phyloP scores from a whole-genome alignment of 352 stramenopile species.

The Aphanomyces cochlioides region DNA sequence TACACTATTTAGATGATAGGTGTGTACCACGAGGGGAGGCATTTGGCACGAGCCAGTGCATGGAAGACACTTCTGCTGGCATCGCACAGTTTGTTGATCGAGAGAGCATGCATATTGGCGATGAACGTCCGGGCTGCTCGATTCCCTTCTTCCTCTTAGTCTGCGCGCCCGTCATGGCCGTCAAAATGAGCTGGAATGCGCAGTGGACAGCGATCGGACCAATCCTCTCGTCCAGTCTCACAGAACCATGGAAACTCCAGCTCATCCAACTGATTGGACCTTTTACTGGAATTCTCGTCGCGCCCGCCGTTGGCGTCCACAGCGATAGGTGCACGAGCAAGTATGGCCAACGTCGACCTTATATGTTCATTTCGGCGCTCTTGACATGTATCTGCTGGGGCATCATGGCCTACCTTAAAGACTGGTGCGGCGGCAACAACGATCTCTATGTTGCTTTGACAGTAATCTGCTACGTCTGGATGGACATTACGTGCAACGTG shows the following conservation, averaged over 20 bases:
- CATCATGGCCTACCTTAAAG: conserved; percentile 57
- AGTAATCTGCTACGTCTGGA: conserved; percentile 78
- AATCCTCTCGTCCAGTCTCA: conserved; percentile 60
- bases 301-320: conserved; percentile 60
- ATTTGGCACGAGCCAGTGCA: too few relatives aligned
- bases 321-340: conserved; percentile 53
- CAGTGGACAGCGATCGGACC: conserved; percentile 69
- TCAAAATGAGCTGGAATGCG: conserved; percentile 74
- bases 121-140: conserved; percentile 33
- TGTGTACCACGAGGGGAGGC: too few relatives aligned
- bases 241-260: conserved; percentile 59
- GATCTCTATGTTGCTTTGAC: conserved; percentile 54
- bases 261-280: conserved; percentile 70
- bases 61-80: too few relatives aligned
- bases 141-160: conserved; percentile 64
- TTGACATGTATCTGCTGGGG: conserved; percentile 66
- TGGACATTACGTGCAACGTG: conserved; percentile 78
- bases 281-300: conserved; percentile 65
- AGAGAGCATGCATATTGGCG: conserved; percentile 6
- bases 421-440: conserved; percentile 46
- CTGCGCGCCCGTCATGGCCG: conserved; percentile 64
- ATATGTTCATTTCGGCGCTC: conserved; percentile 57
- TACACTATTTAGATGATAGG: too few relatives aligned
- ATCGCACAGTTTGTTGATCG: too few relatives aligned
- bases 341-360: conserved; percentile 62